These are phyloP conservation scores for Pseudogymnoascus sp. DNA, from an alignment of 2,329 filamentous ascomycete species.

Conservation along the genomic window DNA sequence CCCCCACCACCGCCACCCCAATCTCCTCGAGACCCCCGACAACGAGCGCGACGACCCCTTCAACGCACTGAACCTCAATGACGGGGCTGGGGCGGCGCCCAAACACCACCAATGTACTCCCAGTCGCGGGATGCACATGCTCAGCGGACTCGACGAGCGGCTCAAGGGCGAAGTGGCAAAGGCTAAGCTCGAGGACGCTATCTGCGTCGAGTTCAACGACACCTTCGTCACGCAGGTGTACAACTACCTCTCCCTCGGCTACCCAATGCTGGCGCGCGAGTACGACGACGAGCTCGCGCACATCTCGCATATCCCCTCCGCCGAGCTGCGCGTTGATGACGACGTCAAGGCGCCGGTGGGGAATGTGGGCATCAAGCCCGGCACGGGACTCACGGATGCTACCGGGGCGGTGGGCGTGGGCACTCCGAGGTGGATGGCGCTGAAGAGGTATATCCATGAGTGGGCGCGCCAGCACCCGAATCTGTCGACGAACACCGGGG, in stretches of 20 bases:
- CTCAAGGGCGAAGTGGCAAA: conserved; percentile 23
- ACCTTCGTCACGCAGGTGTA: conserved; percentile 90
- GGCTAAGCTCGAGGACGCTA: conserved; percentile 26
- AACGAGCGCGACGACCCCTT: conserved; percentile 31
- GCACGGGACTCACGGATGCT: conserved; percentile 66
- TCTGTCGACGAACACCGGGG: conserved; percentile 48
- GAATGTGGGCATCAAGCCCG: conserved; percentile 20
- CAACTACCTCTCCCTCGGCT: conserved; percentile 91
- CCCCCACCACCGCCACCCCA: conserved; percentile 22
- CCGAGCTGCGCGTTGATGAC: conserved; percentile 68
- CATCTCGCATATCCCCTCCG: conserved; percentile 63
- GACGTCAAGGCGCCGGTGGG: conserved; percentile 25
- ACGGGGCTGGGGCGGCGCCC: neutral
- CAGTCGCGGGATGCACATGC: conserved; percentile 24
- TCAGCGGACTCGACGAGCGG: conserved; percentile 26
- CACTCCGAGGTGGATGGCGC: conserved; percentile 68
- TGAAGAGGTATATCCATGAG: conserved; percentile 76
- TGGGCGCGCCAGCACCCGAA: conserved; percentile 85
- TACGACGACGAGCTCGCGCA: conserved; percentile 82
- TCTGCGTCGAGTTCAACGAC: conserved; percentile 67
- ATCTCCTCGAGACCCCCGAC: conserved; percentile 32
- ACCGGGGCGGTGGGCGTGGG: conserved; percentile 41
- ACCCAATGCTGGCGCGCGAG: conserved; percentile 73
- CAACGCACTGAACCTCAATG: conserved; percentile 14
- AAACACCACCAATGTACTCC: neutral